Evolutionary conservation across 441 rosid genomes (phyloP).

Genomic region (Gossypium lobatum): DNA sequence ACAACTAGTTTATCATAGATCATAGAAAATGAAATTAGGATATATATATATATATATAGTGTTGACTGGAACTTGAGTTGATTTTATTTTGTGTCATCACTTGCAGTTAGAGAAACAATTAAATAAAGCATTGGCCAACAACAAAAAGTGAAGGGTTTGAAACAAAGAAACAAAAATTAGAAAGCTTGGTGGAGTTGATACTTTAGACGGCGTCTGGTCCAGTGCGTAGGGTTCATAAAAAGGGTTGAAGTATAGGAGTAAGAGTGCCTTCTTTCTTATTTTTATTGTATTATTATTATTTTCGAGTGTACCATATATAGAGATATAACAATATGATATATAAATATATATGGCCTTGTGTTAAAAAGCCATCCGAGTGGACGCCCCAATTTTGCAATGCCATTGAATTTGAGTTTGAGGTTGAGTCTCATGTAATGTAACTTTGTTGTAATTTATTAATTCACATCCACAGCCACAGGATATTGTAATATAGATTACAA

Average conservation of each 20-base stretch:
- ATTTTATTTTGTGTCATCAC: background rate
- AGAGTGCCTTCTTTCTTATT: background rate
- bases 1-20: background rate
- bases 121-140: constrained; percentile 31
- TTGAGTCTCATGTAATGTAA: background rate
- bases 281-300: constrained; percentile 15
- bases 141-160: constrained; percentile 31
- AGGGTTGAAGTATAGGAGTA: constrained; percentile 17
- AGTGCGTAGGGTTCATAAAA: background rate
- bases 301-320: constrained; percentile 31
- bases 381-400: background rate
- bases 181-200: constrained; percentile 14
- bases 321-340: constrained; percentile 12
- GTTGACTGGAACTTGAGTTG: background rate
- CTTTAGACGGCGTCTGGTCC: background rate
- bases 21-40: background rate
- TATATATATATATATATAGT: background rate
- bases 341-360: background rate
- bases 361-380: background rate
- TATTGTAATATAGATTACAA: background rate
- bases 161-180: constrained; percentile 14
- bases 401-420: background rate
- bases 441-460: background rate
- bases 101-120: constrained; percentile 67
- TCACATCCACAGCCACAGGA: background rate